Conservation (phyloP, 768 basidiomycete genomes). For the Chiua virens region DNA sequence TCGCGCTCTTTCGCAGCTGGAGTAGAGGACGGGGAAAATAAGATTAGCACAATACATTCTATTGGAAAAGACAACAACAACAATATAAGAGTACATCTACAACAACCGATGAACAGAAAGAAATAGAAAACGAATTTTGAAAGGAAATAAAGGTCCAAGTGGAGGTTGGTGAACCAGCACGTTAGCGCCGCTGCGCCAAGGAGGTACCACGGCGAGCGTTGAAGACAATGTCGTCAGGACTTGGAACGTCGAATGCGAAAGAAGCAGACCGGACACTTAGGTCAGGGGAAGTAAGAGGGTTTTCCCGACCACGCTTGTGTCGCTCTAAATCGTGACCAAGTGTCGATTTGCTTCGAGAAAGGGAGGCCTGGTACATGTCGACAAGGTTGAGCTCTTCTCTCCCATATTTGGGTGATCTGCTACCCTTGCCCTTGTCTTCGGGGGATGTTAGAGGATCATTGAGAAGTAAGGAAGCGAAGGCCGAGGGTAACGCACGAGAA, state of each 20-base stretch:
- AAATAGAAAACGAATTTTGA: conserved; percentile 14
- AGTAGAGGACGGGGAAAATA: conserved; percentile 33
- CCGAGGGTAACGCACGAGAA: conserved; percentile 74
- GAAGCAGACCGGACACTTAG: conserved; percentile 33
- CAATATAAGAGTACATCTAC: conserved; percentile 29
- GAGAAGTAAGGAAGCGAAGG: conserved; percentile 72
- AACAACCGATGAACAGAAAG: conserved; percentile 15
- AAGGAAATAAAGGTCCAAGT: not conserved
- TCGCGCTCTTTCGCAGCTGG: conserved; percentile 80
- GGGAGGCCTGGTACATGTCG: conserved; percentile 28
- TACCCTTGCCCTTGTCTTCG: conserved; percentile 39
- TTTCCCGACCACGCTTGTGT: conserved; percentile 7
- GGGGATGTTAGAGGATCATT: conserved; percentile 43
- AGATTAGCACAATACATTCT: conserved; percentile 39
- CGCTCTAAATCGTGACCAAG: conserved; percentile 16
- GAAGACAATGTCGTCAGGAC: conserved; percentile 89
- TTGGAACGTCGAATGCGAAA: conserved; percentile 79
- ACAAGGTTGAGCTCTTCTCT: conserved; percentile 32
- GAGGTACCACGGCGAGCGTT: conserved; percentile 78
- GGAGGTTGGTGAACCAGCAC: conserved; percentile 1
- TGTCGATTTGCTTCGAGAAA: conserved; percentile 31
- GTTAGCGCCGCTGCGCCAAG: conserved; percentile 42
- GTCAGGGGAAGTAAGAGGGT: conserved; percentile 32
- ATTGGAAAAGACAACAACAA: conserved; percentile 33
- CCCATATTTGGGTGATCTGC: conserved; percentile 30